Evolutionary conservation across 1,284 basidiomycete genomes (phyloP).

Genomic region (Stereum hirsutum): DNA sequence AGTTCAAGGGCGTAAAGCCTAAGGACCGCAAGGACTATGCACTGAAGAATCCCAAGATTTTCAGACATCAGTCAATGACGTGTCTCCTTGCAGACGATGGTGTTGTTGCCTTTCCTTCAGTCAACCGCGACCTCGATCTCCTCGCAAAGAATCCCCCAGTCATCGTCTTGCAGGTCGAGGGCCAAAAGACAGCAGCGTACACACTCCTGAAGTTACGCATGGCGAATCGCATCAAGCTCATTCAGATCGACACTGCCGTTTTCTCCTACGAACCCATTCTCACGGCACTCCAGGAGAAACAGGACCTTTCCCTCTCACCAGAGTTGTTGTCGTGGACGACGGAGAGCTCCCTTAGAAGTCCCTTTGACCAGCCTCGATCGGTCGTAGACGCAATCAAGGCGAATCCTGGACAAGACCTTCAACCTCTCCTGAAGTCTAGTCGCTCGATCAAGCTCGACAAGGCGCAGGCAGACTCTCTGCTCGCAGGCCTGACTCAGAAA

Average conservation of each 20-base stretch:
- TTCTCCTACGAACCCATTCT: constrained; percentile 56
- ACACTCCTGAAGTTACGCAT: constrained; percentile 30
- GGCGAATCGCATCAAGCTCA: constrained; percentile 28
- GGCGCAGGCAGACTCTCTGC: constrained; percentile 39
- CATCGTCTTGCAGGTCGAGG: constrained; percentile 43
- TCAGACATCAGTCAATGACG: constrained; percentile 41
- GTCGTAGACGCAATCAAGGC: constrained; percentile 25
- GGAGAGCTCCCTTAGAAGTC: constrained; percentile 11
- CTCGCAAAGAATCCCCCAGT: constrained; percentile 36
- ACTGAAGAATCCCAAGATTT: constrained; percentile 29
- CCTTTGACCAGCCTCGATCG: not conserved
- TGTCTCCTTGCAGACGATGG: constrained; percentile 40
- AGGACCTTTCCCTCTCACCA: constrained; percentile 29
- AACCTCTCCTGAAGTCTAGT: constrained; percentile 24
- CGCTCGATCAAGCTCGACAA: constrained; percentile 37
- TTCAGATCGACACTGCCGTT: constrained; percentile 51
- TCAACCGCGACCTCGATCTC: constrained; percentile 43
- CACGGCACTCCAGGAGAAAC: constrained; percentile 36
- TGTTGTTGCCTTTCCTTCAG: constrained; percentile 41
- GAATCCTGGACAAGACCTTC: constrained; percentile 31
- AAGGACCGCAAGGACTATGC: constrained; percentile 22
- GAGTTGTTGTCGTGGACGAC: constrained; percentile 48
- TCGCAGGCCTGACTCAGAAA: constrained; percentile 40
- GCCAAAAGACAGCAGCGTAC: constrained; percentile 25
- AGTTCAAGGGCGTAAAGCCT: constrained; percentile 24